Percentiles rank a stretch among this genome's conserved stretches.
These are phyloP conservation scores for Penicillium sp. DNA, from an alignment of 2,329 filamentous ascomycete species.

Conservation along the genomic window DNA sequence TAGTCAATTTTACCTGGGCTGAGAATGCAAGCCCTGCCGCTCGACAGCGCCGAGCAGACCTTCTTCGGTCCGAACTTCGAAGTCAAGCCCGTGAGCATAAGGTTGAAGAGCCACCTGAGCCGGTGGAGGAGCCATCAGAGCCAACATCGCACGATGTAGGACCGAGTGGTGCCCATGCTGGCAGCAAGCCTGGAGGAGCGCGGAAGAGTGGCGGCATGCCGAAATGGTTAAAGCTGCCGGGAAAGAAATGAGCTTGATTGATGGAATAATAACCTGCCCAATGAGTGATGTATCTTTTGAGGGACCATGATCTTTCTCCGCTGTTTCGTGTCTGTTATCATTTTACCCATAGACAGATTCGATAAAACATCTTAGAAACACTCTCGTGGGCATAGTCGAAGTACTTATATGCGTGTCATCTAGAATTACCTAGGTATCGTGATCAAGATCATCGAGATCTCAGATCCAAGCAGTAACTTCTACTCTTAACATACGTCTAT, in stretches of 20 bases:
- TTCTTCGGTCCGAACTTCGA: constrained; percentile 57
- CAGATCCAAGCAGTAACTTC: too few species aligned
- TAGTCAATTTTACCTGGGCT: constrained; percentile 73
- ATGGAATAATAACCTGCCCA: neutral
- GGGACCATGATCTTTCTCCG: neutral
- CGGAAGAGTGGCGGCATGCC: constrained; percentile 46
- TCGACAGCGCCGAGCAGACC: constrained; percentile 47
- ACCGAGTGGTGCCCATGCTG: constrained; percentile 26
- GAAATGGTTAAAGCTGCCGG: constrained; percentile 66
- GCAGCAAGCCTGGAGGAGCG: constrained; percentile 26
- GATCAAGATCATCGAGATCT: too few species aligned
- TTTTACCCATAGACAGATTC: too few species aligned
- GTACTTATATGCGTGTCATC: too few species aligned
- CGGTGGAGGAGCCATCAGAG: constrained; percentile 46
- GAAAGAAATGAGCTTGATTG: constrained; percentile 56
- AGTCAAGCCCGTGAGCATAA: constrained; percentile 61
- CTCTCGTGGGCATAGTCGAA: too few species aligned
- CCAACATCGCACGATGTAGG: constrained; percentile 8
- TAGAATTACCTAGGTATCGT: too few species aligned
- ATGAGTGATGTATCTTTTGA: neutral
- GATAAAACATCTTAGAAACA: too few species aligned
- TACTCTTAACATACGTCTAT: too few species aligned
- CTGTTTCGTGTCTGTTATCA: too few species aligned
- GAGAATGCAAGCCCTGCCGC: constrained; percentile 54
- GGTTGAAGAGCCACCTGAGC: constrained; percentile 31